Conservation (phyloP, 2,329 filamentous ascomycete genomes). For the Neofusicoccum ribis region DNA sequence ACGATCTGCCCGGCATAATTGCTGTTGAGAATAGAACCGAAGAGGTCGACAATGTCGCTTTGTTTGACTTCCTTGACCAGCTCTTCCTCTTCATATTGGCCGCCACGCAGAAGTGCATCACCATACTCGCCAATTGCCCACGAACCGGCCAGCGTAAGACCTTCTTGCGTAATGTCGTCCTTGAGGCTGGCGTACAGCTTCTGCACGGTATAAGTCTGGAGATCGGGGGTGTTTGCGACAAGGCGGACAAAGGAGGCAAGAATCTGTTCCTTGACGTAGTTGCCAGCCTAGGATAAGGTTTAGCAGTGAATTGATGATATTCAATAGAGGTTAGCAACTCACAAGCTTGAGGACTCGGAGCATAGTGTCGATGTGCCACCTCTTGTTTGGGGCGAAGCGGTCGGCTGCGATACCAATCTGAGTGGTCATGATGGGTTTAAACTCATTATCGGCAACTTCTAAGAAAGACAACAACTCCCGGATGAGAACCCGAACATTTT, state of each 20-base stretch:
- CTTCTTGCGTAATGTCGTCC: conserved; percentile 97
- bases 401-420: conserved; percentile 98
- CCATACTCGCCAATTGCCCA: conserved; percentile 99
- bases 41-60: conserved; percentile 88
- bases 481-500: conserved; percentile 91
- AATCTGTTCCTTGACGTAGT: conserved; percentile 97
- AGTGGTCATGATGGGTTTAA: conserved; percentile 97
- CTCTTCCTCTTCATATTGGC: conserved; percentile 92
- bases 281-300: conserved; percentile 62
- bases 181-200: conserved; percentile 90
- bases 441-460: conserved; percentile 96
- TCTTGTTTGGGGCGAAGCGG: conserved; percentile 91
- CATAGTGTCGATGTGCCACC: conserved; percentile 99
- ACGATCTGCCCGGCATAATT: conserved; percentile 89
- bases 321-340: conserved; percentile 21
- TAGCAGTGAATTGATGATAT: conserved; percentile 19
- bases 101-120: conserved; percentile 82
- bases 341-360: conserved; percentile 81
- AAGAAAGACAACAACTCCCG: conserved; percentile 91
- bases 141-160: conserved; percentile 84
- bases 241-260: conserved; percentile 94
- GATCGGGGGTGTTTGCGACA: conserved; percentile 88
- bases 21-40: conserved; percentile 87
- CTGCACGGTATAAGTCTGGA: conserved; percentile 95
- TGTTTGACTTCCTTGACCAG: conserved; percentile 80